Base-by-base conservation (phyloP, 2,329 filamentous ascomycete genomes). In the Pestalotiopsis sp. region DNA sequence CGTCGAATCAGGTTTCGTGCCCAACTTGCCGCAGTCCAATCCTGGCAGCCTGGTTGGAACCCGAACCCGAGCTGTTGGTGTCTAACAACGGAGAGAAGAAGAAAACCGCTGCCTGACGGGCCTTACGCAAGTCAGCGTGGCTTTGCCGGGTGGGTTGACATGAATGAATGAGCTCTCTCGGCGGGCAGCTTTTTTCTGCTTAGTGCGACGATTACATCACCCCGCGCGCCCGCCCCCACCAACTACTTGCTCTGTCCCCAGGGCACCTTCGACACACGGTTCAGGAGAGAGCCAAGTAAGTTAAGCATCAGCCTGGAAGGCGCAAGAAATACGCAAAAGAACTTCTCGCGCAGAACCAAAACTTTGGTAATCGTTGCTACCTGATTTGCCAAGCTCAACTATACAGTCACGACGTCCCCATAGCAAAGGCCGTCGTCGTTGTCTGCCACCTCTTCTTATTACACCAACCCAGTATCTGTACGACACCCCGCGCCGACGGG, bases 101-200 rank as follows among this genome's bases (percentile, higher is more conserved):
- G 59, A 41, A 60, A 27, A 45, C 52, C 23, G 64, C 64, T 66
- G 64, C 64, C 64, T 66, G 64, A 66, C 41, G 52, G 55, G 36
- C 55, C 55, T 59, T 66, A 66, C 64, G 64, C 64, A 60, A 60
- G 39, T 66, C 17, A 61, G 41, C n/a, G 64, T 66, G 64, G 64
- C 64, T 66, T 66, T 27, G 20, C 31, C 31, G 31, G 31, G 31
- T 36, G 31, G 31, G 31, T 36, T 36, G 31, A 36, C 31, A 36
- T 36, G 31, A 36, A 27, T 27, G 27, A 27, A 36, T 31, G 52
- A 57, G 36, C 49, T 36, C 52, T 20, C 13, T 36, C 31, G 31
- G 31, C 31, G 31, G 31, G 31, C 31, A n/a, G 13, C 57, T 27
- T 27, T 36, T 36, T 62, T 36, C 27, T 20, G 25, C 31, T 36